These are phyloP conservation scores for Coccomyxa sp. DNA, from an alignment of 139 green algal genomes.

Conservation along the genomic window DNA sequence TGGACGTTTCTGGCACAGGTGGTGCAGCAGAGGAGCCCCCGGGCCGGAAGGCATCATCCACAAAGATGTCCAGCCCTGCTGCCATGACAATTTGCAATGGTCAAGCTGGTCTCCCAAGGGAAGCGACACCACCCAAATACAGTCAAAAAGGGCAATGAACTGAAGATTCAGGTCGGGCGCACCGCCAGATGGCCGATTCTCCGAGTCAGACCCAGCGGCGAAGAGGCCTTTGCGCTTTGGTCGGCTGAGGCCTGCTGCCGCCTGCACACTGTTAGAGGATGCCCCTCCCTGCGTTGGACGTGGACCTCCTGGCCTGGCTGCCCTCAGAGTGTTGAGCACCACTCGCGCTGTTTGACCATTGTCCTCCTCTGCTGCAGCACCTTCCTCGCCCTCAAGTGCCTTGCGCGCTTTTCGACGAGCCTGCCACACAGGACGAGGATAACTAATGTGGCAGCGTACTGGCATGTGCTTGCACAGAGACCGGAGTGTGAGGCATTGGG, in stretches of 20 bases:
- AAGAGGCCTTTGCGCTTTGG: slow-evolving; percentile 1
- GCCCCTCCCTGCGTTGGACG: not conserved
- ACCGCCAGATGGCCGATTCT: slow-evolving; percentile 26
- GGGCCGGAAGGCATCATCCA: slow-evolving; percentile 66
- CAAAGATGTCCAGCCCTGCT: slow-evolving; percentile 56
- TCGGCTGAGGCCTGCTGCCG: not conserved
- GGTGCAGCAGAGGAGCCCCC: not conserved
- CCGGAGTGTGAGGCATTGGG: too few relatives aligned
- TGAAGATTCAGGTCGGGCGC: not conserved
- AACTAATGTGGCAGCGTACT: too few relatives aligned
- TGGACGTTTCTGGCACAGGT: not conserved
- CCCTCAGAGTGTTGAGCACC: not conserved
- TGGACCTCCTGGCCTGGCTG: not conserved
- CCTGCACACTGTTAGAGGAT: too few relatives aligned
- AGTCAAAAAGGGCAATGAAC: not conserved
- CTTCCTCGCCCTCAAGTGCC: slow-evolving; percentile 39
- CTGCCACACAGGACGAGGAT: slow-evolving; percentile 23
- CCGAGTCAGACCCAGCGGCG: slow-evolving; percentile 22
- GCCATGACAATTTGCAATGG: not conserved
- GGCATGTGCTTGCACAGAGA: too few relatives aligned
- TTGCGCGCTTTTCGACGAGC: slow-evolving; percentile 62
- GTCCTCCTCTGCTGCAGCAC: not conserved
- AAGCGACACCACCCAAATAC: not conserved
- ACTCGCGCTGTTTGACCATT: too few relatives aligned
- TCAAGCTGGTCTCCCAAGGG: not conserved